Evolutionary conservation across 2,329 filamentous ascomycete species (phyloP).

Genomic region (Aspergillus pseudotamarii): DNA sequence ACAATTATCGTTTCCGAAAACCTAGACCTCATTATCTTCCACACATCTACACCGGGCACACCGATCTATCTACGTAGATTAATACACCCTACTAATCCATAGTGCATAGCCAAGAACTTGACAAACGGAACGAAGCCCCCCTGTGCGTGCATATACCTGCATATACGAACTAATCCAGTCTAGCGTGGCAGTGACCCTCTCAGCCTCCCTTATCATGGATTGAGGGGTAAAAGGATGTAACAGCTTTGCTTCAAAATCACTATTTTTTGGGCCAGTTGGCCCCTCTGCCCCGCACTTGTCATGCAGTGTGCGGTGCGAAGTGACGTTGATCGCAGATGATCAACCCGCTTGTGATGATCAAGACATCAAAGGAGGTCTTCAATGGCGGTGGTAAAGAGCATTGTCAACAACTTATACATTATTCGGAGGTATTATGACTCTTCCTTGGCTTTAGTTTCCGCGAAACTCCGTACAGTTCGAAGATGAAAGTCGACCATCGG

Average conservation of each 20-base stretch:
- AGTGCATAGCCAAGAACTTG: background rate
- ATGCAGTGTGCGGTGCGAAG: background rate
- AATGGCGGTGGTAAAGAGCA: background rate
- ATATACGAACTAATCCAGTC: background rate
- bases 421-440: background rate
- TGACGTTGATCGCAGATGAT: background rate
- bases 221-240: background rate
- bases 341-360: background rate
- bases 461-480: background rate
- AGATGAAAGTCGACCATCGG: background rate
- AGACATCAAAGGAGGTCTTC: background rate
- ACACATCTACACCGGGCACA: background rate
- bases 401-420: background rate
- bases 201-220: background rate
- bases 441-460: background rate
- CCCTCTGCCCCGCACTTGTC: slow-evolving; percentile 1
- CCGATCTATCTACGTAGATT: background rate
- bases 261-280: background rate
- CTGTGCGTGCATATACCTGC: background rate
- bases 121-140: background rate
- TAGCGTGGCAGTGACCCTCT: background rate
- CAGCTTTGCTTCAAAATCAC: background rate
- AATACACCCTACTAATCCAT: background rate
- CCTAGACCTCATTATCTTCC: background rate
- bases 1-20: background rate